Percentiles rank a stretch among this genome's conserved stretches.
phyloP scores from a whole-genome alignment of 495 filamentous ascomycete species.

The Talaromyces nanjingensis region DNA sequence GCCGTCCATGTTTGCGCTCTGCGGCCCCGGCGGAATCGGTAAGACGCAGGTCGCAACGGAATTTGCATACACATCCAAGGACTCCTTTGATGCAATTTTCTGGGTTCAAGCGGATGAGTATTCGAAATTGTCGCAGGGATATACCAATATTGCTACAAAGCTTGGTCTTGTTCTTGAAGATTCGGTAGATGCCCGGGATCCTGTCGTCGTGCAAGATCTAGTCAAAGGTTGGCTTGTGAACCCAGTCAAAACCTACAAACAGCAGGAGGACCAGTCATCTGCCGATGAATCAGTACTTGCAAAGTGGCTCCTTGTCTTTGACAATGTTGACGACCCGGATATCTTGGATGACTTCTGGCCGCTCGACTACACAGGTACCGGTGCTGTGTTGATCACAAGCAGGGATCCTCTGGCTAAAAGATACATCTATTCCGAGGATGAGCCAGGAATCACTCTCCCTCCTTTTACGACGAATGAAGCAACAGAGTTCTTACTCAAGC shows the following conservation, averaged over 20 bases:
- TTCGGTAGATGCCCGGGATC: constrained; percentile 13
- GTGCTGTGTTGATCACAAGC: constrained; percentile 25
- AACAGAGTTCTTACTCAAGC: not conserved
- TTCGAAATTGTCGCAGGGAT: constrained; percentile 11
- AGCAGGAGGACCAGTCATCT: not conserved
- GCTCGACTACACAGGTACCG: constrained; percentile 9
- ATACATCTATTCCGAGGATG: not conserved
- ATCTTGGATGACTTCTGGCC: constrained; percentile 25
- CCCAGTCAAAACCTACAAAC: constrained; percentile 10
- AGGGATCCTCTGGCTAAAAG: constrained; percentile 14
- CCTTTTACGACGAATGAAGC: constrained; percentile 5
- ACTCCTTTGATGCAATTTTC: constrained; percentile 15
- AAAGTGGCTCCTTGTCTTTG: constrained; percentile 26
- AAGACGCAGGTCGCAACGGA: constrained; percentile 16
- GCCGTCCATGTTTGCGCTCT: constrained; percentile 11
- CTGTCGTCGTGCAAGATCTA: constrained; percentile 12
- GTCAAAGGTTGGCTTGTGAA: constrained; percentile 14
- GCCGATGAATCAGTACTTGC: constrained; percentile 4
- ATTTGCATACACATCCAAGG: constrained; percentile 10
- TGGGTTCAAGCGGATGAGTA: constrained; percentile 16
- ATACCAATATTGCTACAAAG: constrained; percentile 12
- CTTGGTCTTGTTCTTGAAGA: constrained; percentile 13
- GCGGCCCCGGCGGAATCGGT: constrained; percentile 16
- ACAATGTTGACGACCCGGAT: constrained; percentile 21
- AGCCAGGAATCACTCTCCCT: constrained; percentile 4